Conservation (phyloP, 305 asterid species). For the Solanum hybrid region DNA sequence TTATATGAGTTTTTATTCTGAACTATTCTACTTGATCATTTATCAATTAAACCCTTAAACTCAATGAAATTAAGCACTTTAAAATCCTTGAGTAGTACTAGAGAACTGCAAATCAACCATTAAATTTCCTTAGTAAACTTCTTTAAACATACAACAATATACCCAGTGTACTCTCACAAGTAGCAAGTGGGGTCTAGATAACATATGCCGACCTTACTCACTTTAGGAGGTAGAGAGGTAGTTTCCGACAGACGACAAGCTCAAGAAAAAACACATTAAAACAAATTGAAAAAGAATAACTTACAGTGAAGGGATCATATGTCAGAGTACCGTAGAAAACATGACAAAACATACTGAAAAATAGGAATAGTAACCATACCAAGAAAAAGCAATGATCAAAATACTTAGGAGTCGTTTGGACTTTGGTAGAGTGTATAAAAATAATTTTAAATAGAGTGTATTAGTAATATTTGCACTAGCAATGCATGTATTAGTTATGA, state of each 20-base stretch:
- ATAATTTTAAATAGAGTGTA: too few species aligned
- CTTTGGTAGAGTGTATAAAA: background rate
- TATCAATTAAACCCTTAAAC: background rate
- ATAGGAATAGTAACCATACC: background rate
- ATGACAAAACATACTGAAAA: background rate
- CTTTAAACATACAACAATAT: too few species aligned
- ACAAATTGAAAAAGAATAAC: background rate
- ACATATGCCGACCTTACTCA: background rate
- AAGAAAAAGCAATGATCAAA: background rate
- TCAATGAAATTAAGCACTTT: background rate
- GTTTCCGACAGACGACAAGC: background rate
- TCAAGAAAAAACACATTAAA: background rate
- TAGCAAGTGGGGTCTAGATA: background rate
- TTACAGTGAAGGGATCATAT: too few species aligned
- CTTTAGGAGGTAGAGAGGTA: background rate
- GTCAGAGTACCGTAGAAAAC: too few species aligned
- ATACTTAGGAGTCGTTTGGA: background rate
- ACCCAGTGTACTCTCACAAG: background rate
- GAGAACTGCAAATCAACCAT: background rate
- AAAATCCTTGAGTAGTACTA: background rate
- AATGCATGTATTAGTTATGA: too few species aligned
- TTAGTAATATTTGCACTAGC: too few species aligned
- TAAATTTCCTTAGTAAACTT: background rate
- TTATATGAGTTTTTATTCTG: too few species aligned
- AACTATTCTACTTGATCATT: too few species aligned